These are phyloP conservation scores for Abelmoschus esculentus DNA, from an alignment of 345 rosid species.

Conservation along the genomic window DNA sequence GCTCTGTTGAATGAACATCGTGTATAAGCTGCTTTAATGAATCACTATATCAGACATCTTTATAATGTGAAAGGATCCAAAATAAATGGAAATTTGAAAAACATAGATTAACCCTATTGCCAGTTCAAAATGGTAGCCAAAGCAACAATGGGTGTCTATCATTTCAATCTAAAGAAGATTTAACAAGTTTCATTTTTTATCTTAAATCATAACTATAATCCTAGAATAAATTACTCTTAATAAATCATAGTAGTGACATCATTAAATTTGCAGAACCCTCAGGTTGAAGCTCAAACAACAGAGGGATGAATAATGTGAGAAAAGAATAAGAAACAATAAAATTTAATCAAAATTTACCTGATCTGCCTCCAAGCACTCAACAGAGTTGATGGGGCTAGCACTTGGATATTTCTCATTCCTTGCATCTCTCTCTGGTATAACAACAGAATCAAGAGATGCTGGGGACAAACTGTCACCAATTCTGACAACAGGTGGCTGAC, in stretches of 20 bases:
- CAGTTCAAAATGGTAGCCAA: not conserved
- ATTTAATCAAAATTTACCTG: slow-evolving; percentile 37
- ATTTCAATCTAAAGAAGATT: not conserved
- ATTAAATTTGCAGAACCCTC: not conserved
- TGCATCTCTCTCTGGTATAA: slow-evolving; percentile 60
- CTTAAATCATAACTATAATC: not conserved
- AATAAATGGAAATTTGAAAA: not conserved
- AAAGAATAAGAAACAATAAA: not conserved
- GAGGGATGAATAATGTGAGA: not conserved
- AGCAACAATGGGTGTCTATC: not conserved
- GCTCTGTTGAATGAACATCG: slow-evolving; percentile 62
- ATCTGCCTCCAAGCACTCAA: slow-evolving; percentile 82
- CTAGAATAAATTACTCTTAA: not conserved
- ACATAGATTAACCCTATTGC: not conserved
- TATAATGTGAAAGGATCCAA: not conserved
- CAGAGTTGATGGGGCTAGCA: slow-evolving; percentile 60
- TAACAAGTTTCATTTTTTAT: too few relatives aligned
- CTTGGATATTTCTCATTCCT: slow-evolving; percentile 45
- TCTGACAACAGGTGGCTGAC: slow-evolving; percentile 51
- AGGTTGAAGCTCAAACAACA: not conserved
- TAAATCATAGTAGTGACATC: not conserved
- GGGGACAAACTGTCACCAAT: slow-evolving; percentile 78
- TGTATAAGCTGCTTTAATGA: slow-evolving; percentile 59
- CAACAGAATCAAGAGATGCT: slow-evolving; percentile 79
- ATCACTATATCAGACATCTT: slow-evolving; percentile 11